phyloP scores from a whole-genome alignment of 2,329 filamentous ascomycete genomes.

The Clonostachys rhizophaga region DNA sequence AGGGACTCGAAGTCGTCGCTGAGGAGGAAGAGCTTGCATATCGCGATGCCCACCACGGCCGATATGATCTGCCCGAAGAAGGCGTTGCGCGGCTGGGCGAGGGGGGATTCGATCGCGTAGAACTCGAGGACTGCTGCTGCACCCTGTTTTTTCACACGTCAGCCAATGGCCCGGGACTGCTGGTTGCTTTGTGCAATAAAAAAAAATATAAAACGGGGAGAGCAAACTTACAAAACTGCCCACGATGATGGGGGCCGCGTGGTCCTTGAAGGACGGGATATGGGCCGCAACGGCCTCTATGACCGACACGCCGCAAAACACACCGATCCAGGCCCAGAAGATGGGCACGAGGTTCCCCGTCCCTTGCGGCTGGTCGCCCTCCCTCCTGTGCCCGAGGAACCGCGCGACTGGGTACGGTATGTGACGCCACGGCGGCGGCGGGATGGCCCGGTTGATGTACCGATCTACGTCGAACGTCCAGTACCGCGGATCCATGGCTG shows the following conservation, averaged over 20 bases:
- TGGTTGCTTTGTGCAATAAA: background rate
- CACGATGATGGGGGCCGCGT: conserved; percentile 56
- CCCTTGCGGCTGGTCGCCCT: conserved; percentile 18
- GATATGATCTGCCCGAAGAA: conserved; percentile 64
- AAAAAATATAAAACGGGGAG: background rate
- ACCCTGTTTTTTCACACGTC: conserved; percentile 38
- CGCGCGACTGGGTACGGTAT: conserved; percentile 64
- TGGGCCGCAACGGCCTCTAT: conserved; percentile 52
- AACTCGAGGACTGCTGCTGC: conserved; percentile 74
- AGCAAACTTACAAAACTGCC: conserved; percentile 60
- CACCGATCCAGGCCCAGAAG: conserved; percentile 61
- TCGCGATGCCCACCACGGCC: conserved; percentile 52
- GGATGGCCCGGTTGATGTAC: conserved; percentile 68
- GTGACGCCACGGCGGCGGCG: conserved; percentile 56
- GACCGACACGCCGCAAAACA: conserved; percentile 55
- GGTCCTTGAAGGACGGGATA: conserved; percentile 46
- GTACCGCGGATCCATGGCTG: conserved; percentile 1
- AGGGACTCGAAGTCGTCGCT: conserved; percentile 39
- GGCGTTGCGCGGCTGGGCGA: conserved; percentile 68
- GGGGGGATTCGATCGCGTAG: conserved; percentile 65
- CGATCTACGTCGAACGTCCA: conserved; percentile 72
- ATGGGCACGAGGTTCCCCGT: conserved; percentile 55
- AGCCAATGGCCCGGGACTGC: background rate
- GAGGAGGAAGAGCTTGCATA: conserved; percentile 62
- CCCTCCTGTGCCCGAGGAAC: conserved; percentile 60